A percentile compares a stretch with the other conserved stretches of the same genome.
Evolutionary conservation across 805 yeast genomes (phyloP).

Genomic region (Lipomyces yamadae): DNA sequence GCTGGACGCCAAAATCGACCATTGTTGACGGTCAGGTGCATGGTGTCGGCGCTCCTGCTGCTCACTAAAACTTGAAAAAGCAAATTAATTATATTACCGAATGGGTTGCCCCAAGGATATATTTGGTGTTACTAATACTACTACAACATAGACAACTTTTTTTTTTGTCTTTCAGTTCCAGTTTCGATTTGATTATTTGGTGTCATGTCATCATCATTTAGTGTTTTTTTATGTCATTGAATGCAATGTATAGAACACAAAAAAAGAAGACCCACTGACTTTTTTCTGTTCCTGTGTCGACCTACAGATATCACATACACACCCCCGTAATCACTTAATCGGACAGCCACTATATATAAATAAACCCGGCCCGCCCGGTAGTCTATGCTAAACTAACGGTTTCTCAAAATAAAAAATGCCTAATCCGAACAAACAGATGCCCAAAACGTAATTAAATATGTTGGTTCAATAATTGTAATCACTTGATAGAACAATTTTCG

Average conservation of each 20-base stretch:
- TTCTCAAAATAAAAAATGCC: background rate
- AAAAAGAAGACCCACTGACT: no score
- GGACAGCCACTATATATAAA: background rate
- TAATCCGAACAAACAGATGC: background rate
- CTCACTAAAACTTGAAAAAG: constrained; percentile 13
- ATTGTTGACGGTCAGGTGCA: constrained; percentile 67
- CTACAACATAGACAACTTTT: no score
- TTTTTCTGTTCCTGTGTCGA: no score
- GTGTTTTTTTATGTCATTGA: background rate
- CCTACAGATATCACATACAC: background rate
- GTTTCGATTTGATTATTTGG: background rate
- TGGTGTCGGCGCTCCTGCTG: constrained; percentile 49
- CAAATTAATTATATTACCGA: background rate
- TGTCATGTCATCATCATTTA: background rate
- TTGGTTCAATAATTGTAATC: no score
- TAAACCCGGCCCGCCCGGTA: background rate
- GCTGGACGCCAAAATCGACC: constrained; percentile 70
- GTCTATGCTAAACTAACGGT: background rate
- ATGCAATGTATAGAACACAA: background rate
- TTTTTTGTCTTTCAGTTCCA: no score
- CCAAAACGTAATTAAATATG: background rate
- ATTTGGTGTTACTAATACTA: background rate
- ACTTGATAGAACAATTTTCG: no score
- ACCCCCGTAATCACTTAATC: background rate
- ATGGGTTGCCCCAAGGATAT: background rate